phyloP scores from a whole-genome alignment of 2,329 filamentous ascomycete species.

The Chaetomium globosum region DNA sequence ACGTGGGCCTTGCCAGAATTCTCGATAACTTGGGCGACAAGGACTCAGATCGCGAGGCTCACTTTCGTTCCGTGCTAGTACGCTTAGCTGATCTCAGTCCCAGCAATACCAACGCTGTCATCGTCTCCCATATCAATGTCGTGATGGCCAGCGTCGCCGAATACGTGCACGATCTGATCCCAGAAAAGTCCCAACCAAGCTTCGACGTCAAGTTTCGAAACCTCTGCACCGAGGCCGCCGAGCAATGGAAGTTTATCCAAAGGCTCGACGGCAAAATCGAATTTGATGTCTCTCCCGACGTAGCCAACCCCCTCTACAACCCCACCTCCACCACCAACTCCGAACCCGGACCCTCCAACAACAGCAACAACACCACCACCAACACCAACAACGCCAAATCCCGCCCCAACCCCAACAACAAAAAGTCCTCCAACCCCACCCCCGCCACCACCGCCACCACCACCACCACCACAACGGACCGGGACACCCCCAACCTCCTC shows the following conservation, averaged over 20 bases:
- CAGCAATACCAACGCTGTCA: background rate
- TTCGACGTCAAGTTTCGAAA: slow-evolving; percentile 14
- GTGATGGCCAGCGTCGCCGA: background rate
- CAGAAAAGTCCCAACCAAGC: background rate
- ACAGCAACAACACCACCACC: background rate
- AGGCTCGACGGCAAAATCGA: slow-evolving; percentile 16
- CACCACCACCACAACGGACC: background rate
- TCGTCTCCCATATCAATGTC: background rate
- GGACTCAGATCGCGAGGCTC: slow-evolving; percentile 19
- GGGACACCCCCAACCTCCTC: background rate
- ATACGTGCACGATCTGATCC: background rate
- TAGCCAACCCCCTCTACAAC: background rate
- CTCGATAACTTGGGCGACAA: slow-evolving; percentile 13
- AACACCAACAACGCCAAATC: background rate
- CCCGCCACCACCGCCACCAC: background rate
- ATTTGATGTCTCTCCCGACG: background rate
- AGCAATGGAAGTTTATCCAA: slow-evolving; percentile 28
- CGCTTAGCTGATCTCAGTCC: background rate
- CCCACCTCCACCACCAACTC: slow-evolving; percentile 4
- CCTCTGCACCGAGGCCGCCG: slow-evolving; percentile 14
- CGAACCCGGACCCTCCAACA: too few relatives aligned
- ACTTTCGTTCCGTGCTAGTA: slow-evolving; percentile 32
- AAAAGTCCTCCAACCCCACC: background rate
- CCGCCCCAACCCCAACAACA: too few relatives aligned
- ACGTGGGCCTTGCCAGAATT: slow-evolving; percentile 5